phyloP scores from a whole-genome alignment of 2,329 filamentous ascomycete species.

The Paraphaeosphaeria sporulosa region DNA sequence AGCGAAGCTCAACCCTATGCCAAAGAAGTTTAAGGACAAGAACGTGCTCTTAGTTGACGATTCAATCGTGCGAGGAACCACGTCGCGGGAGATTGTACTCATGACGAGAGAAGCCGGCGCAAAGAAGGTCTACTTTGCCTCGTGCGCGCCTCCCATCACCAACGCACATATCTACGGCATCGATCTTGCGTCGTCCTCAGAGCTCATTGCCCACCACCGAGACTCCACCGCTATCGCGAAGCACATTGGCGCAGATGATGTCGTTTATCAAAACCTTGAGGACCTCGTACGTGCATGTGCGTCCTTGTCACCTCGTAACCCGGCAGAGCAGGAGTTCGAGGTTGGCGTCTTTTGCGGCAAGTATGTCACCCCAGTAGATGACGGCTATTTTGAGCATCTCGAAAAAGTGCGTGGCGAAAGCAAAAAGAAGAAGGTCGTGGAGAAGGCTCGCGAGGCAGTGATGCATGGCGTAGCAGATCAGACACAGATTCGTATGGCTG shows the following conservation, averaged over 20 bases:
- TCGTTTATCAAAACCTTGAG: constrained; percentile 78
- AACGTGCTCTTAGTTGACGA: constrained; percentile 88
- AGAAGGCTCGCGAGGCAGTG: constrained; percentile 70
- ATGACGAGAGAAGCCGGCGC: constrained; percentile 89
- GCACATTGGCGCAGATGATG: constrained; percentile 75
- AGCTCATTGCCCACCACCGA: constrained; percentile 75
- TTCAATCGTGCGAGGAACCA: constrained; percentile 87
- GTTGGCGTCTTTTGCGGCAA: constrained; percentile 90
- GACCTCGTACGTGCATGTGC: constrained; percentile 83
- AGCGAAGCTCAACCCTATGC: constrained; percentile 87
- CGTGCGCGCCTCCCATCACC: constrained; percentile 81
- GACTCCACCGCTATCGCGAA: constrained; percentile 67
- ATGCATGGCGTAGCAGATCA: constrained; percentile 68
- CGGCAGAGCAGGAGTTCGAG: constrained; percentile 74
- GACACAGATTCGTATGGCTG: constrained; percentile 68
- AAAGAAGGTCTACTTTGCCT: constrained; percentile 81
- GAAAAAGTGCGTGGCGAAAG: constrained; percentile 75
- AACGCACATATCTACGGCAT: constrained; percentile 89
- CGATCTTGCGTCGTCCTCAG: constrained; percentile 73
- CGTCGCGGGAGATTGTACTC: constrained; percentile 76
- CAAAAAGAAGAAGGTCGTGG: constrained; percentile 70
- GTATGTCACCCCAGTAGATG: constrained; percentile 81
- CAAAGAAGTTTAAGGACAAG: constrained; percentile 81
- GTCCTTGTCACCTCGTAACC: constrained; percentile 69
- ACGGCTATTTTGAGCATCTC: constrained; percentile 83